These are phyloP conservation scores for Pittosporum tobira DNA, from an alignment of 129 eudicot genomes.

Conservation along the genomic window DNA sequence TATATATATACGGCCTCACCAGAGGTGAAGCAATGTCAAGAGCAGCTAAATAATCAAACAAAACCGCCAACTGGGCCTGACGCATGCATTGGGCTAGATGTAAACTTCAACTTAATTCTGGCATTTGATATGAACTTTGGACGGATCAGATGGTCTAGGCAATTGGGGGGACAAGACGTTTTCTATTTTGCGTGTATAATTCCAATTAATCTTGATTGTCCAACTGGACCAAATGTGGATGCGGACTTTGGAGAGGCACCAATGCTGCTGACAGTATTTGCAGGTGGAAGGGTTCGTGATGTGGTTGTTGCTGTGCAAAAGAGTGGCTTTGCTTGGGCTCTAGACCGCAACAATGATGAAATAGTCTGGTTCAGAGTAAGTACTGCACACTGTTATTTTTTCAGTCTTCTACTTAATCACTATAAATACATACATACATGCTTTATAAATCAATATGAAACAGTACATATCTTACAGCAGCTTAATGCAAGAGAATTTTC, in stretches of 20 bases:
- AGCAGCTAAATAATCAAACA: conserved; percentile 42
- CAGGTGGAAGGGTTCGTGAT: conserved; percentile 27
- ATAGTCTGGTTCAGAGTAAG: conserved; percentile 54
- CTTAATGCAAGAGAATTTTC: too few species aligned
- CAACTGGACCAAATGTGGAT: conserved; percentile 48
- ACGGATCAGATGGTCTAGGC: conserved; percentile 39
- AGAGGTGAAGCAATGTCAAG: conserved; percentile 53
- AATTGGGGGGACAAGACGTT: conserved; percentile 53
- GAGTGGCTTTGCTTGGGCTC: conserved; percentile 63
- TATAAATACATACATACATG: too few species aligned
- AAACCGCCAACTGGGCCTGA: conserved; percentile 39
- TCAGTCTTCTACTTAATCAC: too few species aligned
- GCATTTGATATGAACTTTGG: conserved; percentile 45
- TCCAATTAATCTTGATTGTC: conserved; percentile 51
- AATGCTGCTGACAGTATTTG: conserved; percentile 33
- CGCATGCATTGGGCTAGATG: conserved; percentile 41
- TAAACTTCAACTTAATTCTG: conserved; percentile 46
- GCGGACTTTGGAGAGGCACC: conserved; percentile 73
- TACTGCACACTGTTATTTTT: too few species aligned
- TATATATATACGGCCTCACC: conserved; percentile 56
- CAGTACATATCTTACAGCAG: too few species aligned
- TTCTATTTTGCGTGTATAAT: conserved; percentile 48
- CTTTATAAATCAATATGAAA: too few species aligned
- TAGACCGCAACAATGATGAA: conserved; percentile 42
- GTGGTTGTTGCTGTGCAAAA: conserved; percentile 54